phyloP scores from a whole-genome alignment of 1,284 basidiomycete genomes.

The Ustilago shanxiensis region DNA sequence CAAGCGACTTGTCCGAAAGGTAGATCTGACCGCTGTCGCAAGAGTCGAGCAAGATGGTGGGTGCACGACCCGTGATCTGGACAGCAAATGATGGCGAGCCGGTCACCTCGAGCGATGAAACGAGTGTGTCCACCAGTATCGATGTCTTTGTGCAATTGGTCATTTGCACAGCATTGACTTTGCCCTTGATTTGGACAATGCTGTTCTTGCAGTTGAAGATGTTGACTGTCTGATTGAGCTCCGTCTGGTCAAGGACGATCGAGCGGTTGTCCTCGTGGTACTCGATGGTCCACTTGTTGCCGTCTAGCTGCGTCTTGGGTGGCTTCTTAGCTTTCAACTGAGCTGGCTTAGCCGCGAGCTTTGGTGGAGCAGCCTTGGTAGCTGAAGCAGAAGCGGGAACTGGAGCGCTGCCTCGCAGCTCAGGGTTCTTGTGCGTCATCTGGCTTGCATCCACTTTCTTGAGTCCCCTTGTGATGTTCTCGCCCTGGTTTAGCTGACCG shows the following conservation, averaged over 20 bases:
- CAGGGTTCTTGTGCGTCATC: constrained; percentile 99
- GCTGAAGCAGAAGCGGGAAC: constrained; percentile 7
- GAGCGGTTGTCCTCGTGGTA: constrained; percentile 86
- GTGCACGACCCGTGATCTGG: constrained; percentile 89
- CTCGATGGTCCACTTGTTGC: constrained; percentile 95
- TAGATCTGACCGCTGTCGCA: constrained; percentile 96
- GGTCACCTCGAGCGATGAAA: constrained; percentile 88
- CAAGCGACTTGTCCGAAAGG: constrained; percentile 84
- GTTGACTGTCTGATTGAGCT: constrained; percentile 87
- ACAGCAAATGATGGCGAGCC: constrained; percentile 91
- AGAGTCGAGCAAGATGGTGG: constrained; percentile 92
- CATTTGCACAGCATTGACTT: constrained; percentile 93
- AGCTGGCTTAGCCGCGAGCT: constrained; percentile 56
- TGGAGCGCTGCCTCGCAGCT: constrained; percentile 74
- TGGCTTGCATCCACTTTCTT: constrained; percentile 94
- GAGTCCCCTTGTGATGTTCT: constrained; percentile 87
- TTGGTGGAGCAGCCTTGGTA: constrained; percentile 54
- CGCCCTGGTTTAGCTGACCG: constrained; percentile 89
- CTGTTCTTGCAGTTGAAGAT: constrained; percentile 91
- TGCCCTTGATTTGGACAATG: constrained; percentile 89
- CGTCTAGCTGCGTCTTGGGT: constrained; percentile 88
- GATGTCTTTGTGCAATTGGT: constrained; percentile 84
- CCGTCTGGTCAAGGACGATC: constrained; percentile 82
- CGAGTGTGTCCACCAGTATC: constrained; percentile 88
- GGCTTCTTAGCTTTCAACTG: constrained; percentile 80